phyloP scores from a whole-genome alignment of 1,284 basidiomycete genomes.

The Trametes sp. region DNA sequence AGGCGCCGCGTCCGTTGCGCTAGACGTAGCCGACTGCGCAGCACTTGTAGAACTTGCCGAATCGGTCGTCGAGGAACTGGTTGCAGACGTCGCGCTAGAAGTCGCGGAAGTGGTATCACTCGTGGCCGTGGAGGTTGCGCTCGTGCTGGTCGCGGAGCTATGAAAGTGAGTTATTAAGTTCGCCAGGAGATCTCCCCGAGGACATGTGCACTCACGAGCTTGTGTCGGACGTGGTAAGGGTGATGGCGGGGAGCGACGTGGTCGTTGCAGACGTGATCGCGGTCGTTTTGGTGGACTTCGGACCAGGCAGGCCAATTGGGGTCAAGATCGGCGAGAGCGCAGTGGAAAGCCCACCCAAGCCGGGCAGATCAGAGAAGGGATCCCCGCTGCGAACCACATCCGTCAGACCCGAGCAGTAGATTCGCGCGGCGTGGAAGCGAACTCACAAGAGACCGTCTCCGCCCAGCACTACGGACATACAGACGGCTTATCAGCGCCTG shows the following conservation, averaged over 20 bases:
- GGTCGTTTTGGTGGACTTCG: slow-evolving; percentile 15
- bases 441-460: slow-evolving; percentile 21
- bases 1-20: slow-evolving; percentile 13
- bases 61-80: slow-evolving; percentile 14
- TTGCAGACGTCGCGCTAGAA: slow-evolving; percentile 10
- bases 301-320: slow-evolving; percentile 9
- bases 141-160: slow-evolving; percentile 11
- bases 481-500: not conserved
- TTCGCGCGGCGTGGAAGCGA: not conserved
- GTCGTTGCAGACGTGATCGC: slow-evolving; percentile 11
- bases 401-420: not conserved
- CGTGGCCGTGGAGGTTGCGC: slow-evolving; percentile 5
- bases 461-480: slow-evolving; percentile 2
- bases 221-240: slow-evolving; percentile 14
- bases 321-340: slow-evolving; percentile 8
- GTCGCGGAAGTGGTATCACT: slow-evolving; percentile 1
- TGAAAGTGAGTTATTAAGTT: slow-evolving; percentile 2
- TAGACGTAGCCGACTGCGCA: slow-evolving; percentile 2
- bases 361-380: slow-evolving; percentile 11
- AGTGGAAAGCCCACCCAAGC: slow-evolving; percentile 1
- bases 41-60: slow-evolving; percentile 14
- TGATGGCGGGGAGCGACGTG: slow-evolving; percentile 14
- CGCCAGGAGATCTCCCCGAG: not conserved
- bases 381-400: slow-evolving; percentile 1
- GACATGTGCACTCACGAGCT: slow-evolving; percentile 1